A percentile compares a stretch with the other conserved stretches of the same genome.
phyloP scores from a whole-genome alignment of 164 flowering plant species.

The Annona cherimola region DNA sequence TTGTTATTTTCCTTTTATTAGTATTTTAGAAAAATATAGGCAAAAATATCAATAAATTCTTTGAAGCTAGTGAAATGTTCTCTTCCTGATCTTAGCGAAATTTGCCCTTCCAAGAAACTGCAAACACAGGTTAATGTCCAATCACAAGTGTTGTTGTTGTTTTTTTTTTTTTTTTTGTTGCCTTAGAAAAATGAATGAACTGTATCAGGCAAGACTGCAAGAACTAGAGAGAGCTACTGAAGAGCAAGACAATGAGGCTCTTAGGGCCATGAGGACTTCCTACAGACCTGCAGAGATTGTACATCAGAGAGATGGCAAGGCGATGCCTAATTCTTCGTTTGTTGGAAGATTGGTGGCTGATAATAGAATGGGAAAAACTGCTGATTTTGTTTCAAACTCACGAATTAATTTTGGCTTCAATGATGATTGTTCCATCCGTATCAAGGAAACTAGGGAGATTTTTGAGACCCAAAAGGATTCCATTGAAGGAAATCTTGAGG shows the following conservation, averaged over 20 bases:
- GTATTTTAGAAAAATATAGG: too few species aligned
- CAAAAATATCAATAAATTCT: too few species aligned
- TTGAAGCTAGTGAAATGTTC: too few species aligned
- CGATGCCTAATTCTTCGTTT: slow-evolving; percentile 8
- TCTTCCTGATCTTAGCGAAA: too few species aligned
- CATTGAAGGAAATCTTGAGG: slow-evolving; percentile 6
- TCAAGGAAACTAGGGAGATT: slow-evolving; percentile 7
- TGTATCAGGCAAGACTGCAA: slow-evolving; percentile 52
- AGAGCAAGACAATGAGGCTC: slow-evolving; percentile 59
- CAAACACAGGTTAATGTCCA: too few species aligned
- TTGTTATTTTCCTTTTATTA: too few species aligned
- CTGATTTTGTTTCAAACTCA: slow-evolving; percentile 6
- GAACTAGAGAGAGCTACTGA: slow-evolving; percentile 67
- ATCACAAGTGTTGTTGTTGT: too few species aligned
- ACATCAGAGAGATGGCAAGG: slow-evolving; percentile 4
- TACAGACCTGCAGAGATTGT: slow-evolving; percentile 20
- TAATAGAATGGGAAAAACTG: slow-evolving; percentile 15
- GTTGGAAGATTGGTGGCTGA: slow-evolving; percentile 9
- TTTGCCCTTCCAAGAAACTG: too few species aligned
- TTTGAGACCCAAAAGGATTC: slow-evolving; percentile 10
- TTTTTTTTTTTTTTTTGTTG: too few species aligned
- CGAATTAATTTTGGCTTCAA: slow-evolving; percentile 10
- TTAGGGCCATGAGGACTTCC: slow-evolving; percentile 54
- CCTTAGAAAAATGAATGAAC: slow-evolving; percentile 2
- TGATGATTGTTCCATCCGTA: slow-evolving; percentile 8